Evolutionary conservation across 768 basidiomycete species (phyloP), one percentile per base, ranked within the genome.

Genomic region (Leccinum truebloodii): DNA sequence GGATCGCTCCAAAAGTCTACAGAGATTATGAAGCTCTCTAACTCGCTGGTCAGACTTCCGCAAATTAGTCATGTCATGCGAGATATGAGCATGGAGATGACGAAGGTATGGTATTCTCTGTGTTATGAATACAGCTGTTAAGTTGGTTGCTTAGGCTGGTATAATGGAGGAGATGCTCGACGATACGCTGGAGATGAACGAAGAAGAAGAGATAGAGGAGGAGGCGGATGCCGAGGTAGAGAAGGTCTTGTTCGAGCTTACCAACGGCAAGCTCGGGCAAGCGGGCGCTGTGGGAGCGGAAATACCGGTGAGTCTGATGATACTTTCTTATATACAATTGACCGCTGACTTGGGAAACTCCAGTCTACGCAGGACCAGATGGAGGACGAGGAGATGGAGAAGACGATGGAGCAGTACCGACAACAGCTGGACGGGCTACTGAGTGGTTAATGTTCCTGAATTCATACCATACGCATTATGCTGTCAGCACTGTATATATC

Each of bases 11-110:
- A 98, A 77, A 97, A 95, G 75, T 97, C 95, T 7, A 95, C 96
- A 1, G 95, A 98, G 73, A 98, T 98, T 62, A 98, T 99, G 95
- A 98, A 91, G 77, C 81, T 95, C 46, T 95, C 95, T n/a, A 98
- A 96, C 77, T 78, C 89, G 28, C 82, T 98, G 52, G 80, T 98
- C 65, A 95, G 88, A 68, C 81, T 99, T 16, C 97, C 97, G 18
- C 94, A 98, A 73, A 86, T 98, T 52, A 90, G 89, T 75, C 88
- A 86, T 63, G 84, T 86, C 1, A 99, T 99, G 97, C 85, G 94
- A 37, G 91, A 97, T 70, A 95, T 99, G 94, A 94, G 90, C 67
- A 94, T 95, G 89, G 97, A 99, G 76, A 98, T 98, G 97, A 98
- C 92, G 63, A 98, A 98, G 85, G 96, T 90, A 65, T 44, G 79